Evolutionary conservation across 2,329 filamentous ascomycete genomes (phyloP).

Genomic region (Colletotrichum eremochloae): DNA sequence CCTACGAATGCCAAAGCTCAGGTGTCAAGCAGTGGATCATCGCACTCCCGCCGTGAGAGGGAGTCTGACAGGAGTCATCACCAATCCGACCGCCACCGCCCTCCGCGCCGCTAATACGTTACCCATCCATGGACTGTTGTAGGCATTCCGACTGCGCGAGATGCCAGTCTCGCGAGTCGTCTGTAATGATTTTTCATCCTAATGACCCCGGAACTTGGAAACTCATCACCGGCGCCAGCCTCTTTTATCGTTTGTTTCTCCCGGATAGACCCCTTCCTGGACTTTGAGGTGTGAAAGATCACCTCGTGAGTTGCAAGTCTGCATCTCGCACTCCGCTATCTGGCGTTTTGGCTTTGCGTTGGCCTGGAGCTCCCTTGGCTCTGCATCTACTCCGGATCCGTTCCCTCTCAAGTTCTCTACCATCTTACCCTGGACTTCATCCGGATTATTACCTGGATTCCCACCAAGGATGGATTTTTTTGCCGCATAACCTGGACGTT

Average conservation of each 20-base stretch:
- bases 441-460: conserved; percentile 26
- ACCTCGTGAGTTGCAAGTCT: conserved; percentile 42
- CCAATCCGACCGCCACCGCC: conserved; percentile 55
- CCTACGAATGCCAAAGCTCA: conserved; percentile 56
- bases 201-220: conserved; percentile 42
- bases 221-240: conserved; percentile 42
- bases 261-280: conserved; percentile 39
- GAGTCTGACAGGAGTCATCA: conserved; percentile 56
- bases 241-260: conserved; percentile 40
- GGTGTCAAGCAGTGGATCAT: conserved; percentile 53
- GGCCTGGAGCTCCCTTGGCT: conserved; percentile 25
- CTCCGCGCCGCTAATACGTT: conserved; percentile 53
- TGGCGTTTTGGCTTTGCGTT: conserved; percentile 34
- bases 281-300: conserved; percentile 30
- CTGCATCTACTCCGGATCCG: conserved; percentile 20
- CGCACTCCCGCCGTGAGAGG: conserved; percentile 54
- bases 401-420: conserved; percentile 13
- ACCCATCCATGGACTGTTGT: conserved; percentile 26
- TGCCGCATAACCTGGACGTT: conserved; percentile 39
- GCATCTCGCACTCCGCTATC: conserved; percentile 40
- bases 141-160: conserved; percentile 38
- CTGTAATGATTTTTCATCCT: conserved; percentile 42
- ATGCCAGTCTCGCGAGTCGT: conserved; percentile 39
- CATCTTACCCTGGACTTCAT: conserved; percentile 16
- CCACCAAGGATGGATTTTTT: conserved; percentile 35